Conservation (phyloP, 2,329 filamentous ascomycete genomes). For the Neoscytalidium dimidiatum region DNA sequence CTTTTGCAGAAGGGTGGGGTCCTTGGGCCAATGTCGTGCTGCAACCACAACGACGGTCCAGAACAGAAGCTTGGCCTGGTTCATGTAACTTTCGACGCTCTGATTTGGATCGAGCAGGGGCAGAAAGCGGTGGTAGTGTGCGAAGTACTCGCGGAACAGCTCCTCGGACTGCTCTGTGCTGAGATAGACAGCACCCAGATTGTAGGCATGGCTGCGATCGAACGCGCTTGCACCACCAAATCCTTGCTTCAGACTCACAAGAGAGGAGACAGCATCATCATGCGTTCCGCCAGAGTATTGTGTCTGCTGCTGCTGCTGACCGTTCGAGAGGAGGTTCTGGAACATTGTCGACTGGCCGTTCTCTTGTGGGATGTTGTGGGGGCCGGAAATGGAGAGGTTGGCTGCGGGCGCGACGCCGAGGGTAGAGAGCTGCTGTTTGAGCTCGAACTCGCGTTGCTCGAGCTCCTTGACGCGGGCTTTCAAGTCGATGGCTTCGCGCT, state of each 20-base stretch:
- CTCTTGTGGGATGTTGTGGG: constrained; percentile 60
- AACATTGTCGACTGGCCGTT: constrained; percentile 18
- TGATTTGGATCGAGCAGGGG: constrained; percentile 71
- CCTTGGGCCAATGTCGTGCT: constrained; percentile 67
- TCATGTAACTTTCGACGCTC: constrained; percentile 69
- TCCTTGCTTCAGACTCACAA: constrained; percentile 20
- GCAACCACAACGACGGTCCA: constrained; percentile 81
- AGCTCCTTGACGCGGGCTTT: constrained; percentile 43
- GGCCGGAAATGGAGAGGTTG: constrained; percentile 36
- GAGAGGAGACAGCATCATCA: constrained; percentile 19
- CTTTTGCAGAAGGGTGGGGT: constrained; percentile 65
- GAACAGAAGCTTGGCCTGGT: constrained; percentile 78
- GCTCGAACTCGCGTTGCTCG: constrained; percentile 62
- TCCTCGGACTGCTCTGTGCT: constrained; percentile 44
- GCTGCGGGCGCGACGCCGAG: constrained; percentile 14
- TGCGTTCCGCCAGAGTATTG: constrained; percentile 26
- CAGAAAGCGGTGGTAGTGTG: constrained; percentile 74
- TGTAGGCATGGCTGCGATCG: constrained; percentile 18
- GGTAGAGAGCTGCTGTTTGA: constrained; percentile 53
- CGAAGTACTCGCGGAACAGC: constrained; percentile 75
- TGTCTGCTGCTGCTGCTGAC: constrained; percentile 19
- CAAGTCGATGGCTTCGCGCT: constrained; percentile 70
- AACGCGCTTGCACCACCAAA: constrained; percentile 9
- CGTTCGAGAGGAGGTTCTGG: constrained; percentile 9
- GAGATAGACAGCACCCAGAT: constrained; percentile 17